Percentiles rank a stretch among this genome's conserved stretches.
phyloP scores from a whole-genome alignment of 306 rosid species.

The Crotalaria pallida region DNA sequence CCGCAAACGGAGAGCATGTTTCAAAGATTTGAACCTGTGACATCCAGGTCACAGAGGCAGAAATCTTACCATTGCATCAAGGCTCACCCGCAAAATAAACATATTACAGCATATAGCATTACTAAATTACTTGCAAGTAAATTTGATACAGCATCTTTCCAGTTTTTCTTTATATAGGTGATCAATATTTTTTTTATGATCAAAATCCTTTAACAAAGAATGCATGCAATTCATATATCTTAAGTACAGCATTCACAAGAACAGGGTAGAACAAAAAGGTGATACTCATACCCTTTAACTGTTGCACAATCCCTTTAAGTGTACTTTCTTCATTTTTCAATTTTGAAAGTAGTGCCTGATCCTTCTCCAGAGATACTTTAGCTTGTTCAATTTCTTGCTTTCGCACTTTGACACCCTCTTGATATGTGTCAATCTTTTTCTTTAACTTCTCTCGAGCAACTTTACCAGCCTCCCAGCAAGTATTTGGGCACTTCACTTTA shows the following conservation, averaged over 20 bases:
- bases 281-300: constrained; percentile 85
- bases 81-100: too few relatives aligned
- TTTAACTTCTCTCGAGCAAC: constrained; percentile 72
- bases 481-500: constrained; percentile 70
- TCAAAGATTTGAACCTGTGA: too few relatives aligned
- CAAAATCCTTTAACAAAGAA: constrained; percentile 10
- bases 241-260: constrained; percentile 13
- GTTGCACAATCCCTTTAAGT: constrained; percentile 72
- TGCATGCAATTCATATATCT: neutral
- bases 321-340: constrained; percentile 67
- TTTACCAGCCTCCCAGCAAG: constrained; percentile 98
- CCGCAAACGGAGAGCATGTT: too few relatives aligned
- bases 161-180: neutral
- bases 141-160: neutral
- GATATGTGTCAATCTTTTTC: constrained; percentile 67
- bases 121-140: neutral
- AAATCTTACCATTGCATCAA: too few relatives aligned
- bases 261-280: constrained; percentile 13
- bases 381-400: constrained; percentile 71
- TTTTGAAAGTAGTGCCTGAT: constrained; percentile 60
- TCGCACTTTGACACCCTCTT: constrained; percentile 67
- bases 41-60: too few relatives aligned
- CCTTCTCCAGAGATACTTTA: constrained; percentile 48
- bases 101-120: neutral
- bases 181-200: neutral